Percentiles rank a stretch among this genome's conserved stretches.
Evolutionary conservation across 139 green algal species (phyloP).

Genomic region (Volvox reticuliferus): DNA sequence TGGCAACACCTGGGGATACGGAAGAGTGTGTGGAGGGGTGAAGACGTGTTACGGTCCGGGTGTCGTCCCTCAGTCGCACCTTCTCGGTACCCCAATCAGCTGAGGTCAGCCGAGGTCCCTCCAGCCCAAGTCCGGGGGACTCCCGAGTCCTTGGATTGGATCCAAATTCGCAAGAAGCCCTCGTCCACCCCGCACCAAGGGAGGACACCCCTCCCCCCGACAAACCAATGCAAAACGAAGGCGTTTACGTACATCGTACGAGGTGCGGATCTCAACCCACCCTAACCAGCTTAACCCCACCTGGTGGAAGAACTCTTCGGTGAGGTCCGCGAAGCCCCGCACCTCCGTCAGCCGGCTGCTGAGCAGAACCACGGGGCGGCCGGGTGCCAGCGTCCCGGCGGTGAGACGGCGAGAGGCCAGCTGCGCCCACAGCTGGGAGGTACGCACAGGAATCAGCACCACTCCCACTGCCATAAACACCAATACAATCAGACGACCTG

Average conservation of each 20-base stretch:
- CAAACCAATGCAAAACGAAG: neutral
- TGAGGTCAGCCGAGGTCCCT: too few species aligned
- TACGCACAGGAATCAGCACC: slow-evolving; percentile 84
- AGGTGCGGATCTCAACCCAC: neutral
- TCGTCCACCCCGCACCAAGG: too few species aligned
- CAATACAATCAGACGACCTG: slow-evolving; percentile 77
- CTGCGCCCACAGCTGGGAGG: slow-evolving; percentile 77
- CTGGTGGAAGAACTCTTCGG: slow-evolving; percentile 75
- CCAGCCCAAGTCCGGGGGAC: too few species aligned
- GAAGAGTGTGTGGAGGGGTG: too few species aligned
- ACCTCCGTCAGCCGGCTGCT: slow-evolving; percentile 77
- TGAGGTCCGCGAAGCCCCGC: slow-evolving; percentile 83
- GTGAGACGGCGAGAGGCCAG: slow-evolving; percentile 61
- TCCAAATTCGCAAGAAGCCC: too few species aligned
- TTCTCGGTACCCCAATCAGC: too few species aligned
- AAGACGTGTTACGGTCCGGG: too few species aligned
- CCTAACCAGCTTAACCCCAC: neutral
- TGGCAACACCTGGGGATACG: too few species aligned
- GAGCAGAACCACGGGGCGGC: slow-evolving; percentile 74
- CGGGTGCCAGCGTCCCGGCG: slow-evolving; percentile 3
- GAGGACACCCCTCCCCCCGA: neutral
- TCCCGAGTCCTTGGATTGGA: too few species aligned
- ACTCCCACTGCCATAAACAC: slow-evolving; percentile 84
- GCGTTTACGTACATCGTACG: too few species aligned
- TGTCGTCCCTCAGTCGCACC: too few species aligned